These are phyloP conservation scores for Fusarium proliferatum DNA, from an alignment of 2,329 filamentous ascomycete genomes.

Conservation along the genomic window DNA sequence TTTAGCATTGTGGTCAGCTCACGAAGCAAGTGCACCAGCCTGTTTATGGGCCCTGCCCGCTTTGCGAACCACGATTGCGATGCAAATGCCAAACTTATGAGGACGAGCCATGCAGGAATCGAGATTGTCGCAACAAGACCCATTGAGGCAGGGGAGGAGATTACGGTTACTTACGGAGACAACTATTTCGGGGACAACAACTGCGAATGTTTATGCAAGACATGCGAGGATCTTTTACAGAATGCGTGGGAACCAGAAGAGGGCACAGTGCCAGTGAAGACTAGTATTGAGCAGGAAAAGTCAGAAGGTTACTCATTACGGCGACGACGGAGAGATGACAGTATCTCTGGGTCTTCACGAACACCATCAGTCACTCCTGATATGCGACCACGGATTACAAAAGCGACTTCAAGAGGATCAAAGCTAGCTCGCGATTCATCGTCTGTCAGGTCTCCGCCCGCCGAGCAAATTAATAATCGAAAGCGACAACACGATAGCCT, in stretches of 20 bases:
- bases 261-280: constrained; percentile 58
- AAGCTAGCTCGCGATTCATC: constrained; percentile 51
- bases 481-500: constrained; percentile 59
- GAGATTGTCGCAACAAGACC: constrained; percentile 86
- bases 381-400: constrained; percentile 63
- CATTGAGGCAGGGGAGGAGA: constrained; percentile 90
- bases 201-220: constrained; percentile 91
- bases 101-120: constrained; percentile 85
- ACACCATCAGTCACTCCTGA: constrained; percentile 68
- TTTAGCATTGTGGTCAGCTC: constrained; percentile 98
- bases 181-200: constrained; percentile 97
- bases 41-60: constrained; percentile 94
- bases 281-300: constrained; percentile 64
- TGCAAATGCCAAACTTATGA: constrained; percentile 89
- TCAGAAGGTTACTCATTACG: constrained; percentile 67
- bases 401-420: constrained; percentile 50
- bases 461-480: constrained; percentile 41
- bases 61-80: constrained; percentile 98
- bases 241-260: constrained; percentile 84
- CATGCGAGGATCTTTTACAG: constrained; percentile 78
- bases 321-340: constrained; percentile 63
- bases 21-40: constrained; percentile 86
- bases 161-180: constrained; percentile 95
- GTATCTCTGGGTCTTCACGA: constrained; percentile 62
- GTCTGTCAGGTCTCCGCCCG: constrained; percentile 43